Evolutionary conservation across 768 basidiomycete genomes (phyloP), one percentile per base, ranked within the genome.

Genomic region (Amanita polypyramis): DNA sequence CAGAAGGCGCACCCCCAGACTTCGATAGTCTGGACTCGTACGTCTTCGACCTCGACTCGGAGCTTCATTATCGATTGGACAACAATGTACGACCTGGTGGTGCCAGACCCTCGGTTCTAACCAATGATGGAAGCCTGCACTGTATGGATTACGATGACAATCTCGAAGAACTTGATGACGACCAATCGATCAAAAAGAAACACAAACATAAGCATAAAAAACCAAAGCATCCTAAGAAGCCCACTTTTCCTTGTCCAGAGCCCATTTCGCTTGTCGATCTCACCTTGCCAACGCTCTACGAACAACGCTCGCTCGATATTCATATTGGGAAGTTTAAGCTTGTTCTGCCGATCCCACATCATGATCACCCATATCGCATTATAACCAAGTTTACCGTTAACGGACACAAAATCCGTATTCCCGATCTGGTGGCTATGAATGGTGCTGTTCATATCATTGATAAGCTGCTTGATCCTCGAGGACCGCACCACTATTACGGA

Each of bases 371-470:
- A 20, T 52, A 51, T 40, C 49, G 52, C 4, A 63, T 62, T 35
- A 52, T 65, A 37, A 76, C 72, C 7, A 62, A 60, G 46, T 52
- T 75, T 30, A 59, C 57, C 36, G 72, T 70, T 39, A 70, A 76
- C 37, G 64, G 67, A 11, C 62, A 59, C 10, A 45, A 44, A 3
- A 73, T 74, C 23, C 52, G 55, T 20, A 51, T 68, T 6, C 59
- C 67, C 27, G 80, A 83, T 54, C 59, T 76, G 15, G 70, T 73
- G 3, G 68, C 70, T 7, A 61, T 74, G 25, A 82, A 83, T 54
- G 81, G 79, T 27, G 81, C 73, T 19, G 60, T 76, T 27, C 80
- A 83, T 56, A 65, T 73, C 35, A 55, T 77, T 39, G 55, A 62
- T 39, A 56, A 55, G 45, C 43, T 77, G 11, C 58, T 76, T 25